Evolutionary conservation across 2,329 filamentous ascomycete genomes (phyloP), one percentile per base, ranked within the genome.

Genomic region (Chaetoscypha palmicola): DNA sequence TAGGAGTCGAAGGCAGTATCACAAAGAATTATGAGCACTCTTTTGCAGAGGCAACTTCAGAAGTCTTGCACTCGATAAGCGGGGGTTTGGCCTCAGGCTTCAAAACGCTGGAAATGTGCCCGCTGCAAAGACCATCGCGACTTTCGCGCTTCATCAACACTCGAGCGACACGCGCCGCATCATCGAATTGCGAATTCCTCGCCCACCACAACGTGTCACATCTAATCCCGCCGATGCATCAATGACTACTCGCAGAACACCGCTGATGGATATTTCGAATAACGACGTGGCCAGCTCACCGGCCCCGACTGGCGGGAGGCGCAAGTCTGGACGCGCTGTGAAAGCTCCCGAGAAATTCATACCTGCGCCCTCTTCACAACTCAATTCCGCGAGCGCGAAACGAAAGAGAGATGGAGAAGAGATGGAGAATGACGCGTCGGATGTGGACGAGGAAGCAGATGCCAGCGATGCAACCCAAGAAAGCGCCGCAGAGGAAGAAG

Each of bases 311-410:
- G 68, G 70, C 58, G 50, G 47, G 26, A 73, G 74, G 71, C 80
- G 81, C 64, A 77, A 79, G 53, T 85, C 81, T 28, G 77, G 79
- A 77, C 79, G 79, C 76, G 78, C 79, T 68, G 71, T 77, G 50
- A 76, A 69, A 59, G 70, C 68, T 26, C 77, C 78, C 35, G 63
- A 72, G 59, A 81, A 81, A 62, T 82, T 78, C 64, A 68, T 68
- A 45, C 72, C 76, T 48, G 48, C 46, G 38, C 51, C 58, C 17
- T 58, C 58, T 2, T 58, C 59, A 48, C 66, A 69, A 53, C 48
- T 50, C 44, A 62, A 59, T 4, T 58, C 67, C 42, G 55, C 65
- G 35, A 66, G 68, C 32, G 60, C 70, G 38, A 82, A 81, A 65
- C 73, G 79, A 62, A 82, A 83, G 65, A 71, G 74, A 26, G 46